Evolutionary conservation across 2,329 filamentous ascomycete genomes (phyloP).

Genomic region (Aspergillus pseudotamarii): DNA sequence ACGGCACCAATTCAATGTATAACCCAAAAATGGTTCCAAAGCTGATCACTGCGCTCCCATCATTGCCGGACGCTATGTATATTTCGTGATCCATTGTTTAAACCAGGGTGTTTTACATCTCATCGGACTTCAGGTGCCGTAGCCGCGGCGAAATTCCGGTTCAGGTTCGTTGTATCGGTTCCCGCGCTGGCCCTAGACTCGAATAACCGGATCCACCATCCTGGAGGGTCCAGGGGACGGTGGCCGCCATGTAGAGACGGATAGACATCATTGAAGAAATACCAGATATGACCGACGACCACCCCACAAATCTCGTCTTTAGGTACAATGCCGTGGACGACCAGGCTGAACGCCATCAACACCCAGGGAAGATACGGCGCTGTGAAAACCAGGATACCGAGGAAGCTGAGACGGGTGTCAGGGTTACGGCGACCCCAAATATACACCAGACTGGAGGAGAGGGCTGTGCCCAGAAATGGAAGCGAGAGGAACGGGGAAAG

Average conservation of each 20-base stretch:
- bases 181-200: conserved; percentile 44
- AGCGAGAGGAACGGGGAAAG: conserved; percentile 87
- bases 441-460: conserved; percentile 92
- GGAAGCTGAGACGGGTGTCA: conserved; percentile 82
- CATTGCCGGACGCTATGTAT: background rate
- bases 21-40: background rate
- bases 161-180: conserved; percentile 32
- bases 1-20: background rate
- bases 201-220: conserved; percentile 87
- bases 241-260: conserved; percentile 84
- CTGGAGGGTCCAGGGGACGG: conserved; percentile 83
- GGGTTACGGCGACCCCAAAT: conserved; percentile 97
- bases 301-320: conserved; percentile 97
- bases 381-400: conserved; percentile 87
- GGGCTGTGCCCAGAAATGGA: conserved; percentile 89
- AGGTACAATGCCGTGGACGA: conserved; percentile 86
- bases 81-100: too few species aligned
- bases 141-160: conserved; percentile 37
- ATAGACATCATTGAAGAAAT: conserved; percentile 97
- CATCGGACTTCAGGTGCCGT: conserved; percentile 38
- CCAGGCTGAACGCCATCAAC: conserved; percentile 84
- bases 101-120: background rate
- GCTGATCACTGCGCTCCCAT: background rate
- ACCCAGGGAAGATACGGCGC: conserved; percentile 97
- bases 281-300: conserved; percentile 93